Conservation (phyloP, 2,329 filamentous ascomycete species). For the Sporothrix mexicana region DNA sequence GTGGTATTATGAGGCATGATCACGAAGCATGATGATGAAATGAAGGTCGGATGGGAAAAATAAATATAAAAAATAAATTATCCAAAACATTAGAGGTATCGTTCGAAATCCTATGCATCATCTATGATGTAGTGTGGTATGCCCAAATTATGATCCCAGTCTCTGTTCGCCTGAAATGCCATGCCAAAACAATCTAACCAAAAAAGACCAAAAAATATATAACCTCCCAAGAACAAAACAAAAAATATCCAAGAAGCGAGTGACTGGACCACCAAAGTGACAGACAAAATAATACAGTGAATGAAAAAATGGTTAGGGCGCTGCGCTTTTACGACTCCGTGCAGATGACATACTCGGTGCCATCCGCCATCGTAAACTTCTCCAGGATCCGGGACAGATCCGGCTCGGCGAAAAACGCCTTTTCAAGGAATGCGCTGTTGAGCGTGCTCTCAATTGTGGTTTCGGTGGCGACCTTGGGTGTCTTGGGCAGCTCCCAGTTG, state of each 20-base stretch:
- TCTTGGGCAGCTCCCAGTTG: conserved; percentile 32
- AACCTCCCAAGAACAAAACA: background rate
- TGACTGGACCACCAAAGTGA: background rate
- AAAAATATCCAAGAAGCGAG: background rate
- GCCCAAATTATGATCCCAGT: conserved; percentile 11
- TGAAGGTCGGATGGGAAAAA: background rate
- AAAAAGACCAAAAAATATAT: conserved; percentile 4
- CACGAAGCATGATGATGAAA: background rate
- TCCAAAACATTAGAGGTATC: conserved; percentile 29
- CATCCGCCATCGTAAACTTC: conserved; percentile 36
- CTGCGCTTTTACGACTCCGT: conserved; percentile 19
- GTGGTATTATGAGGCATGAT: conserved; percentile 16
- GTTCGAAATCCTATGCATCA: conserved; percentile 27
- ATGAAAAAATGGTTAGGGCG: background rate
- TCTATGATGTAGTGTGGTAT: conserved; percentile 24
- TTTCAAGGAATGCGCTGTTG: conserved; percentile 27
- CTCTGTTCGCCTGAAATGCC: conserved; percentile 29
- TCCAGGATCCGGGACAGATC: conserved; percentile 34
- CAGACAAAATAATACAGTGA: background rate
- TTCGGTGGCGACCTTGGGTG: conserved; percentile 26
- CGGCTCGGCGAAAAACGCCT: conserved; percentile 33
- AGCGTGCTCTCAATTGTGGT: conserved; percentile 20
- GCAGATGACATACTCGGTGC: conserved; percentile 34
- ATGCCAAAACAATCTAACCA: conserved; percentile 10
- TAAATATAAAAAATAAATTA: background rate